Percentiles rank a stretch among this genome's conserved stretches.
These are phyloP conservation scores for Leccinum disarticulatum DNA, from an alignment of 768 basidiomycete genomes.

Conservation along the genomic window DNA sequence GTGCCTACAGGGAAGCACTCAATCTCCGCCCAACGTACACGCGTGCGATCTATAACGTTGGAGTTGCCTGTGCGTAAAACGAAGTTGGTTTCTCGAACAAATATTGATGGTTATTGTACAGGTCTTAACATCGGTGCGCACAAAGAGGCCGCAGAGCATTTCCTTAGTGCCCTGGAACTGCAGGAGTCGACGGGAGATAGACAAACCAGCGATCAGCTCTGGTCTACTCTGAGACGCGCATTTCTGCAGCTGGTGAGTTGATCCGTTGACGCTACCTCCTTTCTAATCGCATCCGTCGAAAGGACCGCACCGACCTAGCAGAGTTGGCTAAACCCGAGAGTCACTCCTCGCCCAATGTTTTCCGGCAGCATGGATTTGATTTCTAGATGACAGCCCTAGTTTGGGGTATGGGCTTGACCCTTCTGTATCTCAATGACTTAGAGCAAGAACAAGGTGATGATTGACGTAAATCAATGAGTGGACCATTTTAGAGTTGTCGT, in stretches of 20 bases:
- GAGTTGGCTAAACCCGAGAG: constrained; percentile 65
- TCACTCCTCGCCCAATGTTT: constrained; percentile 64
- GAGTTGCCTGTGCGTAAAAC: constrained; percentile 84
- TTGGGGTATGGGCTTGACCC: neutral
- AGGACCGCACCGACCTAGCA: constrained; percentile 84
- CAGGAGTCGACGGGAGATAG: constrained; percentile 67
- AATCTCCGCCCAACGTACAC: constrained; percentile 93
- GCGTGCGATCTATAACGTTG: constrained; percentile 95
- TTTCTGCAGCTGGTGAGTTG: constrained; percentile 71
- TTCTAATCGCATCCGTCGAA: neutral
- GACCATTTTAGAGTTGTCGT: constrained; percentile 46
- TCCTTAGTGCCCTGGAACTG: constrained; percentile 78
- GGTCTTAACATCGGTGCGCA: constrained; percentile 95
- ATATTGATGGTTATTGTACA: constrained; percentile 31
- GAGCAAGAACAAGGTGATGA: neutral
- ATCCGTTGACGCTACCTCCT: neutral
- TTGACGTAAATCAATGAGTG: neutral
- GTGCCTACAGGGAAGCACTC: constrained; percentile 87
- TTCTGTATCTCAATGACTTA: neutral
- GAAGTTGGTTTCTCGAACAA: constrained; percentile 1
- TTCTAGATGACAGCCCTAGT: constrained; percentile 49
- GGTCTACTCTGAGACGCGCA: constrained; percentile 84
- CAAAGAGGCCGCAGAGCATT: constrained; percentile 96
- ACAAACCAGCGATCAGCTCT: constrained; percentile 81
- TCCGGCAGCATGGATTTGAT: constrained; percentile 85